Conservation (phyloP, 202 grass and related monocot genomes). For the Setaria viridis region DNA sequence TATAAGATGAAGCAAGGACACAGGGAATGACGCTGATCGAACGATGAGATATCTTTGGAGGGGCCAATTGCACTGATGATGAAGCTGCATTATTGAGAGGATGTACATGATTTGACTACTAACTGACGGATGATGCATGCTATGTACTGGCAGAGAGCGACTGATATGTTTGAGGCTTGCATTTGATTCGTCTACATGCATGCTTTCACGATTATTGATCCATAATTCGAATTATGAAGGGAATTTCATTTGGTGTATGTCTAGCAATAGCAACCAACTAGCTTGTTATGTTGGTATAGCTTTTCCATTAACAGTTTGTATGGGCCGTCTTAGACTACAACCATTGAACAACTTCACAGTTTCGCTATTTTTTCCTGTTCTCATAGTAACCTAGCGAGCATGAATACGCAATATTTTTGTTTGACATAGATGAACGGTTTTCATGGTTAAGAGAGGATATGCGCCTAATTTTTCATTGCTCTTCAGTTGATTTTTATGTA, state of each 20-base stretch:
- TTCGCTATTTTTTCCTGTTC: not conserved
- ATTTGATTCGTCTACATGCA: not conserved
- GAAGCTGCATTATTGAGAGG: constrained; percentile 9
- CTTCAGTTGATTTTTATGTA: too few species aligned
- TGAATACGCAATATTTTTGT: not conserved
- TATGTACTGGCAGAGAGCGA: not conserved
- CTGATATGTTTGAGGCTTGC: not conserved
- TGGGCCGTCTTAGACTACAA: not conserved
- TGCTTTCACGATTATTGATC: not conserved
- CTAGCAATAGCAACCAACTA: not conserved
- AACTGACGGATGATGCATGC: not conserved
- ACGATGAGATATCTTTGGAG: not conserved
- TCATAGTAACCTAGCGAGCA: not conserved
- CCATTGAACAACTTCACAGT: not conserved
- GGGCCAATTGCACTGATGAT: not conserved
- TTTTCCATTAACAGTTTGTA: not conserved
- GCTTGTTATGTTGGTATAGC: not conserved
- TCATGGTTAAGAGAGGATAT: too few species aligned
- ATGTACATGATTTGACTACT: constrained; percentile 8
- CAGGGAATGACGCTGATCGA: constrained; percentile 7
- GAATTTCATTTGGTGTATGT: not conserved
- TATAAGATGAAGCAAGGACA: not conserved
- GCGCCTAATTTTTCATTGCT: too few species aligned
- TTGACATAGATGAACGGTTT: too few species aligned
- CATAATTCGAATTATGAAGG: not conserved